Percentiles rank a stretch among this genome's conserved stretches.
These are phyloP conservation scores for Dothideomycetes sp. DNA, from an alignment of 2,329 filamentous ascomycete genomes.

Conservation along the genomic window DNA sequence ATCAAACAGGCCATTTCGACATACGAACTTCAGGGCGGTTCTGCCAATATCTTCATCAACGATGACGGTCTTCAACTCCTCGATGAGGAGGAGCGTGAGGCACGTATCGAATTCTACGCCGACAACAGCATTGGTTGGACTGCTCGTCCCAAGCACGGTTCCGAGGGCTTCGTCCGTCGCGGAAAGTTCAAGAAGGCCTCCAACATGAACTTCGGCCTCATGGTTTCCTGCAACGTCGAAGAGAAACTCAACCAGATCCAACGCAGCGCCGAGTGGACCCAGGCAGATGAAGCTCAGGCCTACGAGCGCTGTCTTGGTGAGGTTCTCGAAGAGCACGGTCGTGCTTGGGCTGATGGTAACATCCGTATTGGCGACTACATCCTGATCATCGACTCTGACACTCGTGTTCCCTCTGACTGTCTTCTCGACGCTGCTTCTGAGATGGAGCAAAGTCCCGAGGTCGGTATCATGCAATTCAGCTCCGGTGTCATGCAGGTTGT, in stretches of 20 bases:
- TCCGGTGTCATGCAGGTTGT: slow-evolving; percentile 72
- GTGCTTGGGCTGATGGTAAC: slow-evolving; percentile 52
- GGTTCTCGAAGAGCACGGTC: slow-evolving; percentile 45
- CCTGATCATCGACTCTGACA: slow-evolving; percentile 60
- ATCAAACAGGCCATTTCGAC: slow-evolving; percentile 70
- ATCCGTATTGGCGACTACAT: slow-evolving; percentile 56
- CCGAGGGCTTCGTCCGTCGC: slow-evolving; percentile 42
- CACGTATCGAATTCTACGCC: slow-evolving; percentile 40
- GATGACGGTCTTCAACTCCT: slow-evolving; percentile 63
- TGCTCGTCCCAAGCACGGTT: slow-evolving; percentile 42
- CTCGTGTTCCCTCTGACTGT: slow-evolving; percentile 58
- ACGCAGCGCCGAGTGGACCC: slow-evolving; percentile 28
- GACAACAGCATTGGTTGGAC: slow-evolving; percentile 44
- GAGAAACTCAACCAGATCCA: slow-evolving; percentile 41
- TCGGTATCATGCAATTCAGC: slow-evolving; percentile 62
- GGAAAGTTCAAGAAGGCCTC: slow-evolving; percentile 63
- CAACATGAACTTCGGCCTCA: slow-evolving; percentile 66
- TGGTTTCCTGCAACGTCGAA: slow-evolving; percentile 54
- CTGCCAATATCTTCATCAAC: slow-evolving; percentile 68
- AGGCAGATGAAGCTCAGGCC: slow-evolving; percentile 32
- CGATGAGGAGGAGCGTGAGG: slow-evolving; percentile 36
- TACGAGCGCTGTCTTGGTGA: slow-evolving; percentile 44
- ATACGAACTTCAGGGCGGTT: slow-evolving; percentile 69
- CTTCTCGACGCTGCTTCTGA: slow-evolving; percentile 61
- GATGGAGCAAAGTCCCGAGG: slow-evolving; percentile 61